Evolutionary conservation across 1,284 basidiomycete species (phyloP).

Genomic region (Leccinum fallax): DNA sequence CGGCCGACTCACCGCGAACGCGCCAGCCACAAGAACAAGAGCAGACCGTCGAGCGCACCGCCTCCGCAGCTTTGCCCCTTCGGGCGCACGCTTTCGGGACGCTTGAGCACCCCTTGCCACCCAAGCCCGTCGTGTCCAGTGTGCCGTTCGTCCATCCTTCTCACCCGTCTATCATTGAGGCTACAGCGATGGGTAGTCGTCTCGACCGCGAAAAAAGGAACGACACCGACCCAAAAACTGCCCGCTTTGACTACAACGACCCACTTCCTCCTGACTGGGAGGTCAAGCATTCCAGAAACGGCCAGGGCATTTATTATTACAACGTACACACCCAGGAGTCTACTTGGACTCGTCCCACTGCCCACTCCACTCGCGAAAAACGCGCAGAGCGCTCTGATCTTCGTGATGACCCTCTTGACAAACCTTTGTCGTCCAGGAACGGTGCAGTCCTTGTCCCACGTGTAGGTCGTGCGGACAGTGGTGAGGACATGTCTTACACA

Average conservation of each 20-base stretch:
- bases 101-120: constrained; percentile 67
- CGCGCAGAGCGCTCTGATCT: constrained; percentile 28
- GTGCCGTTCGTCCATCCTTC: constrained; percentile 58
- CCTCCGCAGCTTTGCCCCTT: constrained; percentile 33
- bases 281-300: constrained; percentile 50
- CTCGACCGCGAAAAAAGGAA: constrained; percentile 38
- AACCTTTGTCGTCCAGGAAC: constrained; percentile 26
- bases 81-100: constrained; percentile 9
- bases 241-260: constrained; percentile 38
- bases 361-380: constrained; percentile 26
- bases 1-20: constrained; percentile 10
- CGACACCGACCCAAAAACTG: constrained; percentile 32
- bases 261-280: constrained; percentile 65
- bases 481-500: constrained; percentile 43
- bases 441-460: constrained; percentile 26
- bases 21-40: constrained; percentile 21
- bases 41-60: constrained; percentile 23
- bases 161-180: constrained; percentile 56
- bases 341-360: constrained; percentile 59
- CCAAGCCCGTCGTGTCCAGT: constrained; percentile 62
- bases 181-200: constrained; percentile 58
- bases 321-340: constrained; percentile 59
- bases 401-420: constrained; percentile 32
- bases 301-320: constrained; percentile 57
- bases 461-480: constrained; percentile 32